These are phyloP conservation scores for Iberis amara DNA, from an alignment of 441 rosid species.

Conservation along the genomic window DNA sequence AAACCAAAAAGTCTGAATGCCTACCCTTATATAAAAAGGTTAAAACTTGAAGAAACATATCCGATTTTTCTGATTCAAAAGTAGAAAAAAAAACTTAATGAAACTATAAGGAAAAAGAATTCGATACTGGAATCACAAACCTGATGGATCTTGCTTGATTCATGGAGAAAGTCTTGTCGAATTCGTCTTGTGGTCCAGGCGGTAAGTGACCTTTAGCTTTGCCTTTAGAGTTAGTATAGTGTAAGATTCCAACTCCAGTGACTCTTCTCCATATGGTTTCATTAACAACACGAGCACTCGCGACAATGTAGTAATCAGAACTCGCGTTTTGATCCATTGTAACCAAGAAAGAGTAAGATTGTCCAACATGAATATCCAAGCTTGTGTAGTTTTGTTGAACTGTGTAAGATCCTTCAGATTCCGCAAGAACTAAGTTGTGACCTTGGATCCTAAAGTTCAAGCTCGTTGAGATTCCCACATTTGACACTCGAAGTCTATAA, in stretches of 20 bases:
- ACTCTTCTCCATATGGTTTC: conserved; percentile 81
- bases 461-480: conserved; percentile 80
- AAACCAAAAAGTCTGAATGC: too few species aligned
- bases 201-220: conserved; percentile 81
- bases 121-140: conserved; percentile 33
- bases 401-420: conserved; percentile 79
- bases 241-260: conserved; percentile 88
- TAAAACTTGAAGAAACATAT: background rate
- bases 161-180: conserved; percentile 86
- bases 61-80: background rate
- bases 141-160: conserved; percentile 97
- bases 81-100: background rate
- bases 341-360: conserved; percentile 77
- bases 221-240: conserved; percentile 85
- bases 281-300: conserved; percentile 86
- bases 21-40: background rate
- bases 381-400: conserved; percentile 89
- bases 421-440: conserved; percentile 79
- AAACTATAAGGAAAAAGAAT: background rate
- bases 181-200: conserved; percentile 65
- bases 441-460: conserved; percentile 89
- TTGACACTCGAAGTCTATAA: conserved; percentile 79
- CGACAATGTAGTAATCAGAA: conserved; percentile 87
- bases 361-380: conserved; percentile 92
- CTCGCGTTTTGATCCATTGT: conserved; percentile 95